Conservation (phyloP, 805 yeast species). For the Starmerella davenportii region DNA sequence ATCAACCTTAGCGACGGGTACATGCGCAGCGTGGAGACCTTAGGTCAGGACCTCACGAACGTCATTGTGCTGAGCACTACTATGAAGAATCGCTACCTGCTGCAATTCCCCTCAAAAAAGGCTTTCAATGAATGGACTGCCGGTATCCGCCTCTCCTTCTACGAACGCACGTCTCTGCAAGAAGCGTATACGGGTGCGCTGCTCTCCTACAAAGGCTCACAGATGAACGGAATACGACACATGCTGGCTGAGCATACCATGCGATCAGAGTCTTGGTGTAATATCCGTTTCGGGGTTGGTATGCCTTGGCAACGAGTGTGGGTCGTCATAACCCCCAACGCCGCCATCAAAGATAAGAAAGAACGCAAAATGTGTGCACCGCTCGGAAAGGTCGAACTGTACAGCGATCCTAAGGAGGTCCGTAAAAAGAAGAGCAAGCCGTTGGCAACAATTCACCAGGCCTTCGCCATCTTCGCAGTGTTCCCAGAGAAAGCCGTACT, state of each 20-base stretch:
- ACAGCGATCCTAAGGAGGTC: slow-evolving; percentile 53
- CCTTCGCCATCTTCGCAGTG: slow-evolving; percentile 66
- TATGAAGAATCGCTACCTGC: slow-evolving; percentile 64
- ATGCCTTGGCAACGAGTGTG: slow-evolving; percentile 95
- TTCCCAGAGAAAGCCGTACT: slow-evolving; percentile 72
- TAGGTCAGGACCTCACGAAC: slow-evolving; percentile 53
- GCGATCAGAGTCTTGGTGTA: slow-evolving; percentile 83
- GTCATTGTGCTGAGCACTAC: slow-evolving; percentile 86
- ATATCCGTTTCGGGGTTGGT: slow-evolving; percentile 88
- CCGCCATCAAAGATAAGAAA: slow-evolving; percentile 28
- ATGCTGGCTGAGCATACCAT: slow-evolving; percentile 70
- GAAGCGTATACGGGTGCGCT: slow-evolving; percentile 95
- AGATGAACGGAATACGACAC: slow-evolving; percentile 70
- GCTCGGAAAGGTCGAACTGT: slow-evolving; percentile 56
- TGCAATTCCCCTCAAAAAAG: slow-evolving; percentile 54
- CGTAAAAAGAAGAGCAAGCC: slow-evolving; percentile 34
- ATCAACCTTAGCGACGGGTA: slow-evolving; percentile 82
- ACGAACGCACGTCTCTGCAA: slow-evolving; percentile 68
- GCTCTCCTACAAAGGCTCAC: slow-evolving; percentile 75
- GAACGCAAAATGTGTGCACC: slow-evolving; percentile 25
- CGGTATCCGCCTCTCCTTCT: slow-evolving; percentile 62
- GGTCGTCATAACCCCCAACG: slow-evolving; percentile 54
- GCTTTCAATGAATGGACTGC: slow-evolving; percentile 62
- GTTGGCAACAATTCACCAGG: slow-evolving; percentile 60
- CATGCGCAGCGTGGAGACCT: slow-evolving; percentile 48